Evolutionary conservation across 2,329 filamentous ascomycete species (phyloP), one percentile per base, ranked within the genome.

Genomic region (Trichoderma simmonsii): DNA sequence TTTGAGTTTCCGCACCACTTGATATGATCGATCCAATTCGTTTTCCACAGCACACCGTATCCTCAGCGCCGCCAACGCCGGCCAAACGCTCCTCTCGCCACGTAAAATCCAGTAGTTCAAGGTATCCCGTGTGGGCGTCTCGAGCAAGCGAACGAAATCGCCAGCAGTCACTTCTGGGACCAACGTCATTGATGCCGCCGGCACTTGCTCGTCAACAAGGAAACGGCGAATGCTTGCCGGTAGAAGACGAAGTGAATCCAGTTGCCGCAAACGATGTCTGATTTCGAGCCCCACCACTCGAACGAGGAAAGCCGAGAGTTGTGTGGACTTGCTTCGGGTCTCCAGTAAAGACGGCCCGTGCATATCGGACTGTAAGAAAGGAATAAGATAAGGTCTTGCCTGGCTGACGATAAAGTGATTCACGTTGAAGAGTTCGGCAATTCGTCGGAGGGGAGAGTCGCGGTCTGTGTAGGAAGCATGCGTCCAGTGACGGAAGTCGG

Each of bases 381-480:
- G 95, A 32, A 95, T 91, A 18, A 97, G 86, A 80, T 97, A 97
- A 0, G 95, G 95, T 3, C 95, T 88, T 1, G 95, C 94, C 83
- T 98, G 95, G 75, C 93, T 96, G 75, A 98, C 90, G 75, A 98
- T 94, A 82, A 97, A 98, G 83, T 98, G 95, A 79, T 97, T 97
- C 68, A 97, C 93, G 79, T 97, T 97, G 86, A 96, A 96, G 12
- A 95, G 88, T 82, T 95, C 92, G 7, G 92, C 89, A 34, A 96
- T 90, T 51, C 93, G 89, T 69, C 89, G 86, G 1, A 96, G 86
- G 2, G 87, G 88, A 1, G 86, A 87, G 77, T 88, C 90, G 56
- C 89, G 89, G 73, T 93, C 90, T 56, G 86, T 86, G 80, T 92
- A 90, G 7, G 87, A 88, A 24, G 88, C 86, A 72, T 89, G 86